A percentile compares a stretch with the other conserved stretches of the same genome.
These are phyloP conservation scores for Termitomyces sp. DNA, from an alignment of 768 basidiomycete genomes.

Conservation along the genomic window DNA sequence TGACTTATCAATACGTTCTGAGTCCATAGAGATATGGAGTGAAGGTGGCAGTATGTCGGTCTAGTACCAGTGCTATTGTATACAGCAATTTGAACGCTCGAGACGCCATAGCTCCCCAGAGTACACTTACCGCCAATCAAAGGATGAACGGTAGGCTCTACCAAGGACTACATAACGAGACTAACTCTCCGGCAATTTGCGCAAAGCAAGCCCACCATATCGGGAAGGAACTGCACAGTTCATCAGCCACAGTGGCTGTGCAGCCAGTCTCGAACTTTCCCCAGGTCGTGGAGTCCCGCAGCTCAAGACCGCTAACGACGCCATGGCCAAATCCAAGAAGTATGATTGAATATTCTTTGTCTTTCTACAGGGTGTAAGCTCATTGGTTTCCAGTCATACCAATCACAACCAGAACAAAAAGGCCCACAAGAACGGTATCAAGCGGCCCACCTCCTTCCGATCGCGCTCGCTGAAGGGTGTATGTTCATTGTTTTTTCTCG, in stretches of 20 bases:
- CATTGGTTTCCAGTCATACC: constrained; percentile 57
- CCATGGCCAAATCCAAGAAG: constrained; percentile 99
- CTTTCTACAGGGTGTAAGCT: neutral
- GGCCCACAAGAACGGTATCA: constrained; percentile 98
- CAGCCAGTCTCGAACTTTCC: constrained; percentile 13
- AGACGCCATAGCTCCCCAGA: neutral
- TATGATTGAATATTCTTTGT: constrained; percentile 40
- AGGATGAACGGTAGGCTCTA: too few species aligned
- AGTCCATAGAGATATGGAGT: constrained; percentile 7
- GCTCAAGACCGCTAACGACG: constrained; percentile 30
- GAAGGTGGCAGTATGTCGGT: neutral
- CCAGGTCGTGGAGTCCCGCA: constrained; percentile 23
- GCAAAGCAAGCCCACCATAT: constrained; percentile 9
- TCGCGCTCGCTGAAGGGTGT: constrained; percentile 90
- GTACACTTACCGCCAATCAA: too few species aligned
- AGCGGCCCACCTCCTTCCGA: constrained; percentile 69
- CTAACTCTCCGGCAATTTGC: too few species aligned
- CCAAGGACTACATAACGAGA: too few species aligned
- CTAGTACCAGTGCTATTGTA: neutral
- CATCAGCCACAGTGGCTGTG: constrained; percentile 47
- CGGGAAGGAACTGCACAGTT: constrained; percentile 35
- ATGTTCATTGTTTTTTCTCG: constrained; percentile 36
- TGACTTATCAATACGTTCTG: constrained; percentile 2
- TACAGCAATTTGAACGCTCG: neutral
- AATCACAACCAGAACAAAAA: constrained; percentile 97